Conservation (phyloP, 768 basidiomycete genomes). For the Termitomyces eurrhizus region DNA sequence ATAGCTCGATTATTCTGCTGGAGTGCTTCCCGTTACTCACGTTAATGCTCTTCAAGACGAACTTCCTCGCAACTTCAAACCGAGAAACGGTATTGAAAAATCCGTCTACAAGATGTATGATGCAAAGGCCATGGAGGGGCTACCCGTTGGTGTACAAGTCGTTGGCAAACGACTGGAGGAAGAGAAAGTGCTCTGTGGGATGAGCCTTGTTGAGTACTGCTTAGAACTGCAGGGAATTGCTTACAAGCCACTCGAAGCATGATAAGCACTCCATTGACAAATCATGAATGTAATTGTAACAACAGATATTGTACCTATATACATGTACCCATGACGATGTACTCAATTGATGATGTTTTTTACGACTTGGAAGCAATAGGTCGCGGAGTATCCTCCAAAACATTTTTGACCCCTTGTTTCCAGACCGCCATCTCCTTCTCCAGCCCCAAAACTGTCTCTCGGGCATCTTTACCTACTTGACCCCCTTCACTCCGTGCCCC, state of each 20-base stretch:
- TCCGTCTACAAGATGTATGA: constrained; percentile 49
- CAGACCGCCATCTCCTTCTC: constrained; percentile 75
- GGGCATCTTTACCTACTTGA: constrained; percentile 58
- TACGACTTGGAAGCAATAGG: not conserved
- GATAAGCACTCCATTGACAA: not conserved
- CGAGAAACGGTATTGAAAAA: constrained; percentile 40
- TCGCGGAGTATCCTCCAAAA: constrained; percentile 38
- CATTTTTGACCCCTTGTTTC: constrained; percentile 59
- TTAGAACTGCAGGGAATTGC: constrained; percentile 24
- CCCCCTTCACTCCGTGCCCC: constrained; percentile 70
- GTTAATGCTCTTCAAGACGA: constrained; percentile 43
- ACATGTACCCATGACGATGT: not conserved
- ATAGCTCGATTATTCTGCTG: constrained; percentile 48
- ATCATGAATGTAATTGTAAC: not conserved
- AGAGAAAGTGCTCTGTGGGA: constrained; percentile 59
- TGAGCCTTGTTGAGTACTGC: constrained; percentile 45
- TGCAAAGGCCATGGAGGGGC: constrained; percentile 47
- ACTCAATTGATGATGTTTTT: not conserved
- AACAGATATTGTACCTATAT: not conserved
- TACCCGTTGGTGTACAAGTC: constrained; percentile 60
- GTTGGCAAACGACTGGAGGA: constrained; percentile 58
- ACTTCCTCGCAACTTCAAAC: constrained; percentile 28
- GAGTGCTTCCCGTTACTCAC: constrained; percentile 55
- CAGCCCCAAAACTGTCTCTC: constrained; percentile 53
- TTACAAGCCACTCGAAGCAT: constrained; percentile 18